Percentiles rank a stretch among this genome's conserved stretches.
phyloP scores from a whole-genome alignment of 2,329 filamentous ascomycete species.

The Alternaria sp. region DNA sequence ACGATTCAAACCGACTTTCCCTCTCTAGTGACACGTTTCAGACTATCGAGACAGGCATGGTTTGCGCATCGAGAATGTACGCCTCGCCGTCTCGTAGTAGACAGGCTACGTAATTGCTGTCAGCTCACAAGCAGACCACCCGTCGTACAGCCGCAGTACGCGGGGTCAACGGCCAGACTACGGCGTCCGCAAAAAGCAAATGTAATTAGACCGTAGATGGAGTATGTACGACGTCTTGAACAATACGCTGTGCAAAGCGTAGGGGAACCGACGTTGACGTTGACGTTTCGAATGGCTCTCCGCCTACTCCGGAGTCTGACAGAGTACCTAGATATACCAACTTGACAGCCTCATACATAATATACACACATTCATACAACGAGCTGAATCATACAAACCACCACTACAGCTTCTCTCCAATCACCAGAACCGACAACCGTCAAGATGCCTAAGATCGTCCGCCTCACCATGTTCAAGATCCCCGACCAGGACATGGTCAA shows the following conservation, averaged over 20 bases:
- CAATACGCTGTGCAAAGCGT: slow-evolving; percentile 10
- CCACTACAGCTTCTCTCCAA: background rate
- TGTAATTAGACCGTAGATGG: background rate
- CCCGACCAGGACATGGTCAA: slow-evolving; percentile 36
- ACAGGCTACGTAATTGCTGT: background rate
- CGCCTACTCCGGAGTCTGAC: slow-evolving; percentile 23
- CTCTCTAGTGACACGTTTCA: background rate
- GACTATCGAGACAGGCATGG: background rate
- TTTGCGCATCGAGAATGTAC: background rate
- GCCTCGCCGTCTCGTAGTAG: background rate
- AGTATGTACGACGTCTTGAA: background rate
- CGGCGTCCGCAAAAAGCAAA: slow-evolving; percentile 5
- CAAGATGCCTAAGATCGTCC: slow-evolving; percentile 43
- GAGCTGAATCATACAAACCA: background rate
- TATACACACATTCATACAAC: background rate
- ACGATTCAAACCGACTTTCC: background rate
- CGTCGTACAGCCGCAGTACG: slow-evolving; percentile 1
- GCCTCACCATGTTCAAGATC: slow-evolving; percentile 48
- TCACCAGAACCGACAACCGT: slow-evolving; percentile 5
- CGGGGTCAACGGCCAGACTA: background rate
- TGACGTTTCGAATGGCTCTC: slow-evolving; percentile 29
- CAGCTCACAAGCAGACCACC: background rate
- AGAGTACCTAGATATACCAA: background rate
- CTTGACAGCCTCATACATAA: background rate
- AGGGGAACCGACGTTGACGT: slow-evolving; percentile 26